Conservation (phyloP, 2,329 filamentous ascomycete genomes). For the Corinectria fuckeliana region DNA sequence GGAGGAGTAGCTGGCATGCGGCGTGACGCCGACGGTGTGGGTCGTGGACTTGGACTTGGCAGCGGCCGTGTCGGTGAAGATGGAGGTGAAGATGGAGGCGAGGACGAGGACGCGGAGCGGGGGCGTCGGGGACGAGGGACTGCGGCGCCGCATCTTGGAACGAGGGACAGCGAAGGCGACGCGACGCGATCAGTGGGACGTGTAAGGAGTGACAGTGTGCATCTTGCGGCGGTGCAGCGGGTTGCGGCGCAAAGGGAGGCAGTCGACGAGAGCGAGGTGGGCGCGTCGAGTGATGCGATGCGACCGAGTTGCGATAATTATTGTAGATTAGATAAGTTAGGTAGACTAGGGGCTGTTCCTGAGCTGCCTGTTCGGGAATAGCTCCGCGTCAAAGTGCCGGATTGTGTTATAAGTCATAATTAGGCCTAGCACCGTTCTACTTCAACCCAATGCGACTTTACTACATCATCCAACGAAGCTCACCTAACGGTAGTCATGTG, state of each 20-base stretch:
- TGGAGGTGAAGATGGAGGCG: background rate
- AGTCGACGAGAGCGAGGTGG: background rate
- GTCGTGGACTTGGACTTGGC: conserved; percentile 17
- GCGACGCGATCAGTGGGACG: conserved; percentile 15
- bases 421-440: too few relatives aligned
- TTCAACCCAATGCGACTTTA: too few relatives aligned
- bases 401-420: too few relatives aligned
- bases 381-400: background rate
- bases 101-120: conserved; percentile 13
- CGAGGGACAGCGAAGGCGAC: conserved; percentile 3
- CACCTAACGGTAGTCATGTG: too few relatives aligned
- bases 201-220: conserved; percentile 26
- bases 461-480: too few relatives aligned
- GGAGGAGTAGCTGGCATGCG: conserved; percentile 64
- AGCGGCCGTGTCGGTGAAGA: conserved; percentile 1
- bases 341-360: conserved; percentile 11
- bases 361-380: background rate
- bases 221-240: conserved; percentile 26
- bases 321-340: too few relatives aligned
- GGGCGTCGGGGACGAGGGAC: background rate
- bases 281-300: conserved; percentile 12
- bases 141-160: conserved; percentile 18
- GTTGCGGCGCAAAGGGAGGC: conserved; percentile 5
- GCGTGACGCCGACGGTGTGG: conserved; percentile 50
- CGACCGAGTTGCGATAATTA: conserved; percentile 2